A percentile compares a stretch with the other conserved stretches of the same genome.
These are phyloP conservation scores for Centella asiatica DNA, from an alignment of 129 eudicot genomes.

Conservation along the genomic window DNA sequence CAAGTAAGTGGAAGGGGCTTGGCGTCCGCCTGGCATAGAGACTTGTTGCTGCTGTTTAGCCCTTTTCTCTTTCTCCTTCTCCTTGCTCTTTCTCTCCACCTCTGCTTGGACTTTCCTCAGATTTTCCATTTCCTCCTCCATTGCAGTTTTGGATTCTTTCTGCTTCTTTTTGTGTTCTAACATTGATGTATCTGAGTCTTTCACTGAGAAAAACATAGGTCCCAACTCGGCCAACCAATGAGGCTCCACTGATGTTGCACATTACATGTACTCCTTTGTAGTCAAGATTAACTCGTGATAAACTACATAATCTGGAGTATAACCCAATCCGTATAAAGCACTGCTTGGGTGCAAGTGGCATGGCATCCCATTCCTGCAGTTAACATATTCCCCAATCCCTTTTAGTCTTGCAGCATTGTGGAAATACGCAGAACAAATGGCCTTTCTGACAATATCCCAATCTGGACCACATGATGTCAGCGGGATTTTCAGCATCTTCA, in stretches of 20 bases:
- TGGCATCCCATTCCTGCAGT: conserved; percentile 53
- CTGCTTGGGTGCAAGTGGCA: conserved; percentile 65
- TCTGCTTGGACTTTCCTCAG: conserved; percentile 35
- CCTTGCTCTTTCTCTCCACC: conserved; percentile 26
- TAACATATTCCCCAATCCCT: conserved; percentile 55
- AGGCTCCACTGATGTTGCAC: conserved; percentile 50
- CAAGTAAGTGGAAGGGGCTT: conserved; percentile 31
- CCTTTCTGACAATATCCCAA: conserved; percentile 59
- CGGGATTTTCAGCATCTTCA: conserved; percentile 44
- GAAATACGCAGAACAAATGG: conserved; percentile 59
- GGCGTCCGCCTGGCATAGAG: conserved; percentile 39
- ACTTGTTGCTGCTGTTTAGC: conserved; percentile 39
- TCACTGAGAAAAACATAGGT: conserved; percentile 54
- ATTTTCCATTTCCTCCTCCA: conserved; percentile 57
- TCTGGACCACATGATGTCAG: conserved; percentile 49
- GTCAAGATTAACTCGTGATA: conserved; percentile 55
- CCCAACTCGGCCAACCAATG: conserved; percentile 57
- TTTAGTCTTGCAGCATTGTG: conserved; percentile 60
- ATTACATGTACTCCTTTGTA: conserved; percentile 55
- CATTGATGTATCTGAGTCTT: conserved; percentile 59
- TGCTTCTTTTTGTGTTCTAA: conserved; percentile 53
- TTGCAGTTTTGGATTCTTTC: conserved; percentile 46
- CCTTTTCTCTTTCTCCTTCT: conserved; percentile 34
- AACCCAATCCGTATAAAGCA: conserved; percentile 45
- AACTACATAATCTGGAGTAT: conserved; percentile 50